Evolutionary conservation across 257 asterid species (phyloP), one percentile per base, ranked within the genome.

Genomic region (Solanum sitiens): DNA sequence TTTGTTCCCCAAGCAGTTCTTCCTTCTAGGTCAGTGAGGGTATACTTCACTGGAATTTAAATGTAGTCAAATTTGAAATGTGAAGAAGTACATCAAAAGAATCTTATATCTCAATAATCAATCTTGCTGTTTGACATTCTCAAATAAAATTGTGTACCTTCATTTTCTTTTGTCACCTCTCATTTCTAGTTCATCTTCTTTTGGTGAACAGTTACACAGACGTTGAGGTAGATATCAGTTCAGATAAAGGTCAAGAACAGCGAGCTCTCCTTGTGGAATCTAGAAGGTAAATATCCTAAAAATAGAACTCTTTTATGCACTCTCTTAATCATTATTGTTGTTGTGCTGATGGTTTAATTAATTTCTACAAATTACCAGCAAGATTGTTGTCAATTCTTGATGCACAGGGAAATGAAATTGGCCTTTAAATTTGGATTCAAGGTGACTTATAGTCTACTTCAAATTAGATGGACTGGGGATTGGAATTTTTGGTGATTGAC

Each of bases 251-350:
- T 90, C 91, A 91, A 30, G 96, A 95, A 89, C 97, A 95, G 79
- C 93, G 76, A 90, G 94, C 95, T 73, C 95, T 90, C 86, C 94
- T 96, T 88, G 87, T 91, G 80, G 95, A 94, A 91, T 94, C 98
- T 82, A 94, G 92, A 90, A 96, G 99, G 99, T 95, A 86, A 83
- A 56, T 79, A 59, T 42, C n/a, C 25, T 75, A 56, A 80, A 39
- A 30, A 15, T 63, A 8, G 35, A 0, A 4, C 67, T 85, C 80
- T 2, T 85, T 20, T 42, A 63, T n/a, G 75, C 30, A 11, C 27
- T 4, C 40, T 45, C 56, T 40, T 67, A 25, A 47, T 50, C 7
- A 6, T 80, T 25, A 77, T 45, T 79, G 65, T 77, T 77, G 63
- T 79, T 25, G 65, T 79, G 84, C 39, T 45, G 65, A 45, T 0